Percentiles rank a stretch among this genome's conserved stretches.
phyloP scores from a whole-genome alignment of 352 stramenopile species.

The Pythium sukuiense region DNA sequence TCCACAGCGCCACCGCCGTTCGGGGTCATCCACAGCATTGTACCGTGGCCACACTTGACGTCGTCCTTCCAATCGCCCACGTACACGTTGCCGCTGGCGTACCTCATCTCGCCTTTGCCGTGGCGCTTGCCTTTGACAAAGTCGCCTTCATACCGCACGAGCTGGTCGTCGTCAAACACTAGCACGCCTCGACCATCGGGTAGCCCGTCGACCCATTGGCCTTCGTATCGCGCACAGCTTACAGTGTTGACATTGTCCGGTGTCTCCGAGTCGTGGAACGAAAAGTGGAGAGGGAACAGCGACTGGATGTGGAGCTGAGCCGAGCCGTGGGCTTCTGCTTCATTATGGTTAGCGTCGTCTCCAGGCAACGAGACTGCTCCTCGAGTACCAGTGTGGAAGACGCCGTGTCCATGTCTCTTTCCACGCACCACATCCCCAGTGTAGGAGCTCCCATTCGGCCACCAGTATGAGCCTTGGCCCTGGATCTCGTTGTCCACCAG shows the following conservation, averaged over 20 bases:
- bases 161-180: constrained; percentile 60
- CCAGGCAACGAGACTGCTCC: constrained; percentile 16
- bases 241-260: constrained; percentile 23
- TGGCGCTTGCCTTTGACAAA: constrained; percentile 54
- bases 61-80: constrained; percentile 69
- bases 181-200: constrained; percentile 72
- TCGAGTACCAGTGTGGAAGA: constrained; percentile 47
- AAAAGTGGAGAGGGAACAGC: constrained; percentile 32
- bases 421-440: constrained; percentile 64
- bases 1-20: constrained; percentile 32
- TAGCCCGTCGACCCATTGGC: constrained; percentile 70
- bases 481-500: constrained; percentile 74
- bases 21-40: constrained; percentile 70
- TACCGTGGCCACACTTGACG: constrained; percentile 66
- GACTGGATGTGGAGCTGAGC: neutral
- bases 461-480: constrained; percentile 63
- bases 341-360: neutral
- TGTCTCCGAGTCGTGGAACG: constrained; percentile 20
- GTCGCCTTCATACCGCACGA: constrained; percentile 59
- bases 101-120: constrained; percentile 65
- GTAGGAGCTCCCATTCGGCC: constrained; percentile 85
- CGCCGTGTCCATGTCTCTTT: constrained; percentile 73
- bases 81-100: constrained; percentile 65
- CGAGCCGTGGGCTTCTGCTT: too few relatives aligned
- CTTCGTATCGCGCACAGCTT: constrained; percentile 73